Conservation (phyloP, 192 early-diverging fungal species). For the Entomortierella chlamydospora region DNA sequence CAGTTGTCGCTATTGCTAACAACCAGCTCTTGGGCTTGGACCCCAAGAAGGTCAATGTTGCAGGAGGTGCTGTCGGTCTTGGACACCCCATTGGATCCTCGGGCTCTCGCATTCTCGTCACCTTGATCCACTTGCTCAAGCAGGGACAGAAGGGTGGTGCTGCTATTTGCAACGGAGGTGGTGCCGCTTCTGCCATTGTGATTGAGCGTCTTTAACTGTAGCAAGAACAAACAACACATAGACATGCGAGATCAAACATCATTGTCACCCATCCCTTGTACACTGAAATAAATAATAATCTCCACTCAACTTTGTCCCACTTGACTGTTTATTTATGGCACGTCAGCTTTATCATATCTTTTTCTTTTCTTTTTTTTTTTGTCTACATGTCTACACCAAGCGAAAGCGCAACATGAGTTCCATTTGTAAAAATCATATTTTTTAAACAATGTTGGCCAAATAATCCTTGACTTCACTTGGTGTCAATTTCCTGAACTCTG, state of each 20-base stretch:
- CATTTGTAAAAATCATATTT: background rate
- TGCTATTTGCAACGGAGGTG: conserved; percentile 88
- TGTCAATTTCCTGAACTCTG: conserved; percentile 85
- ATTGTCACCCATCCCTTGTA: too few relatives aligned
- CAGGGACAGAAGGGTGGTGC: conserved; percentile 84
- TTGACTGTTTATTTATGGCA: too few relatives aligned
- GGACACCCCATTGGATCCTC: conserved; percentile 90
- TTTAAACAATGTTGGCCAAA: conserved; percentile 92
- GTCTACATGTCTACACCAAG: too few relatives aligned
- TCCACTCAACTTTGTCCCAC: too few relatives aligned
- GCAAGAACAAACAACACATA: background rate
- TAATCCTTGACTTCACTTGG: conserved; percentile 95
- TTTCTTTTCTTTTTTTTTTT: too few relatives aligned
- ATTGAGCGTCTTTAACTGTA: conserved; percentile 63
- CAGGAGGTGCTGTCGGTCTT: conserved; percentile 83
- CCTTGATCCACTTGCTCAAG: conserved; percentile 84
- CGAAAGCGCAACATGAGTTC: too few relatives aligned
- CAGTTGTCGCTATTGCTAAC: conserved; percentile 91
- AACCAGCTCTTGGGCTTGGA: conserved; percentile 85
- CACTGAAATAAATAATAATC: too few relatives aligned
- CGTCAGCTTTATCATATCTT: too few relatives aligned
- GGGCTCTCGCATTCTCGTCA: conserved; percentile 85
- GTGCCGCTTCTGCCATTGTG: conserved; percentile 77
- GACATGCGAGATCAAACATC: background rate
- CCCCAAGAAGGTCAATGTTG: conserved; percentile 78